Evolutionary conservation across 1,284 basidiomycete species (phyloP), one percentile per base, ranked within the genome.

Genomic region (Austroboletus novae-zelandiae): DNA sequence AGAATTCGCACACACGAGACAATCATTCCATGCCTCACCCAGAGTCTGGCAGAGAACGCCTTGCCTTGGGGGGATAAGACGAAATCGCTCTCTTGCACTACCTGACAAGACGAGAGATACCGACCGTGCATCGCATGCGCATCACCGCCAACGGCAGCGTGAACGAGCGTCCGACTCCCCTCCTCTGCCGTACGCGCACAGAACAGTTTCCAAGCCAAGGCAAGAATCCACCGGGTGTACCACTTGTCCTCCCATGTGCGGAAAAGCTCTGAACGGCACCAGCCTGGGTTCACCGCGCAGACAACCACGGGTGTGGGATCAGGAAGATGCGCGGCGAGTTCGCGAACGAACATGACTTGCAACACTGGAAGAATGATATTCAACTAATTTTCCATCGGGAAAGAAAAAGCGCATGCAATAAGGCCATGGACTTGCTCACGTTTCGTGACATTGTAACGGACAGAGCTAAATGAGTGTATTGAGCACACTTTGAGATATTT

Each of bases 371-470:
- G 30, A 43, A 27, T 5, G 20, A 13, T 9, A 4, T 10, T 20
- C n/a, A 7, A 27, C 17, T 27, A 8, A 40, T 25, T 11, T 34
- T 25, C 18, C 15, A 14, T 34, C 32, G n/a, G 9, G n/a, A 7
- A 25, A 3, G 25, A 11, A 41, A 27, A 29, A 23, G 9, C 11
- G 20, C 14, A 39, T 39, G 20, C n/a, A n/a, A 36, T 18, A 13
- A 11, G 37, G 18, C 9, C 7, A 6, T 36, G 8, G 40, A 25
- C 13, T 17, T 47, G 48, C 63, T 43, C 49, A 71, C 69, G 51
- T 58, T 72, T 72, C 3, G 69, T 57, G 25, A 67, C 43, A 18
- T 52, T 55, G 49, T 72, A 73, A 1, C 69, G 66, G 25, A 15
- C 20, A 11, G 32, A 8, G 9, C 57, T 54, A 11, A 11, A 31